A percentile compares a stretch with the other conserved stretches of the same genome.
These are phyloP conservation scores for Ambrosiella beaveri DNA, from an alignment of 2,329 filamentous ascomycete genomes.

Conservation along the genomic window DNA sequence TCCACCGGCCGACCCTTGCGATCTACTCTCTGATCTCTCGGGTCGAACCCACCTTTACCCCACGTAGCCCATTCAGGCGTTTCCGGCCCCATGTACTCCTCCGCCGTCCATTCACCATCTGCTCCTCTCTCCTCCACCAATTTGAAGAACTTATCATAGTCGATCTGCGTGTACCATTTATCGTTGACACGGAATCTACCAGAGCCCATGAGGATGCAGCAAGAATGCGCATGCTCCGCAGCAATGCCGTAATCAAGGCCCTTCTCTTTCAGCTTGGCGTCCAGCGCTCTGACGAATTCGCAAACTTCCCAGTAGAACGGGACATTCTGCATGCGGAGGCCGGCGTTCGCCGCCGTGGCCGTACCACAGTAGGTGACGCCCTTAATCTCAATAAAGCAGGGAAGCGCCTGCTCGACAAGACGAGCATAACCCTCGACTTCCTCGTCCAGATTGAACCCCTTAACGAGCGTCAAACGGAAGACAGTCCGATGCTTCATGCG, in stretches of 20 bases:
- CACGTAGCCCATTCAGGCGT: slow-evolving; percentile 91
- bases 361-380: slow-evolving; percentile 96
- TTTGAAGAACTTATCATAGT: slow-evolving; percentile 78
- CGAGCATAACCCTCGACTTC: slow-evolving; percentile 81
- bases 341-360: slow-evolving; percentile 63
- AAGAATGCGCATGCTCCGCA: slow-evolving; percentile 88
- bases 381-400: slow-evolving; percentile 89
- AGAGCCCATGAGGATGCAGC: slow-evolving; percentile 75
- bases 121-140: slow-evolving; percentile 52
- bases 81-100: slow-evolving; percentile 73
- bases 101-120: slow-evolving; percentile 58
- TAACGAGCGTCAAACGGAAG: slow-evolving; percentile 86
- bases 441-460: slow-evolving; percentile 94
- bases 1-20: slow-evolving; percentile 59
- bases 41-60: slow-evolving; percentile 90
- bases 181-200: slow-evolving; percentile 59
- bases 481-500: slow-evolving; percentile 80
- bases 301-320: slow-evolving; percentile 87
- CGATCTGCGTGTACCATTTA: slow-evolving; percentile 81
- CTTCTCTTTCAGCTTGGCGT: slow-evolving; percentile 47
- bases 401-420: slow-evolving; percentile 69
- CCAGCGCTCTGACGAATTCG: slow-evolving; percentile 62
- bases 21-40: slow-evolving; percentile 71
- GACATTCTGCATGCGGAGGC: slow-evolving; percentile 92
- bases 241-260: slow-evolving; percentile 78